phyloP scores from a whole-genome alignment of 495 filamentous ascomycete species.

The Neohortaea acidophila region DNA sequence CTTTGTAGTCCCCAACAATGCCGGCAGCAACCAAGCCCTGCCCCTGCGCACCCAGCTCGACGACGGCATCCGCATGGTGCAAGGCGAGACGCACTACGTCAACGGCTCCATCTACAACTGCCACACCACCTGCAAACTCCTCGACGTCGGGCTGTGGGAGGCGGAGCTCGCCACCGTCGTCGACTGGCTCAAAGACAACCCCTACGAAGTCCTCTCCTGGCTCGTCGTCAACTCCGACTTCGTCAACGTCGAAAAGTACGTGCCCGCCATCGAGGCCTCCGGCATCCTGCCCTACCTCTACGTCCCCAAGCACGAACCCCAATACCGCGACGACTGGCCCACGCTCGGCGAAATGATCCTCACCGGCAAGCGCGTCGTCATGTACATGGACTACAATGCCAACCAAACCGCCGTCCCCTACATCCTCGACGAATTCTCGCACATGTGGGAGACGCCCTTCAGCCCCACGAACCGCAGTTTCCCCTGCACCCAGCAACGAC shows the following conservation, averaged over 20 bases:
- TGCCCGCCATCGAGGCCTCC: slow-evolving; percentile 43
- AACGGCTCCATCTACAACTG: slow-evolving; percentile 48
- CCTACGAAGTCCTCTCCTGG: slow-evolving; percentile 84
- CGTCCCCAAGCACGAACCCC: slow-evolving; percentile 50
- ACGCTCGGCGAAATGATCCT: slow-evolving; percentile 68
- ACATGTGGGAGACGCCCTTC: slow-evolving; percentile 55
- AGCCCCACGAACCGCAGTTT: slow-evolving; percentile 43
- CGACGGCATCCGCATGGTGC: slow-evolving; percentile 80
- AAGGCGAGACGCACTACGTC: slow-evolving; percentile 65
- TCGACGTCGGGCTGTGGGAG: slow-evolving; percentile 64
- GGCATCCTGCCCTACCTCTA: slow-evolving; percentile 59
- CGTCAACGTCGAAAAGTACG: slow-evolving; percentile 44
- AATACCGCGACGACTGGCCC: slow-evolving; percentile 68
- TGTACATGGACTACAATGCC: slow-evolving; percentile 72
- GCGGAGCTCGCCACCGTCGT: slow-evolving; percentile 54
- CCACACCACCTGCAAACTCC: slow-evolving; percentile 63
- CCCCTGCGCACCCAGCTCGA: slow-evolving; percentile 60
- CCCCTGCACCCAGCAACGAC: slow-evolving; percentile 44
- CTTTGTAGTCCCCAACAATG: slow-evolving; percentile 52
- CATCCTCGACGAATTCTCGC: slow-evolving; percentile 49
- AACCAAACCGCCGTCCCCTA: slow-evolving; percentile 60
- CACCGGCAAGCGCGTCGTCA: slow-evolving; percentile 42
- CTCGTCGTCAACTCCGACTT: slow-evolving; percentile 73
- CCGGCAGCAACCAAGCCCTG: slow-evolving; percentile 62
- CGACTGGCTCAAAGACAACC: slow-evolving; percentile 59